Evolutionary conservation across 2,329 filamentous ascomycete species (phyloP).

Genomic region (Pseudohalonectria lignicola): DNA sequence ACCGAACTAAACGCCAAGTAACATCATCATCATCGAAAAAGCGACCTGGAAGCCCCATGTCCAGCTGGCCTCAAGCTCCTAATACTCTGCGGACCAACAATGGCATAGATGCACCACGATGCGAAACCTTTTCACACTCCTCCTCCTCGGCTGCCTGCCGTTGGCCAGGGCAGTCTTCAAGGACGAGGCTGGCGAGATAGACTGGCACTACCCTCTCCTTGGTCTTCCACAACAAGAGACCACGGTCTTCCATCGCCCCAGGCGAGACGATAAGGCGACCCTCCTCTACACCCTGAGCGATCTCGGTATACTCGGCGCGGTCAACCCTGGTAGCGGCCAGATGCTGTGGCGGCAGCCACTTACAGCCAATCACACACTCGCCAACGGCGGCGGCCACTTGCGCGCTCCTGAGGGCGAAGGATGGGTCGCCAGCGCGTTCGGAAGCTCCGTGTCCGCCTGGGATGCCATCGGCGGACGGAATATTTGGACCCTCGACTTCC

Average conservation of each 20-base stretch:
- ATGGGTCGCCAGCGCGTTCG: slow-evolving; percentile 64
- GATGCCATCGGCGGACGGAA: slow-evolving; percentile 71
- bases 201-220: slow-evolving; percentile 86
- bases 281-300: slow-evolving; percentile 88
- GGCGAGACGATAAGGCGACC: slow-evolving; percentile 71
- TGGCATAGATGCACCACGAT: no score
- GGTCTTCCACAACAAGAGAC: slow-evolving; percentile 71
- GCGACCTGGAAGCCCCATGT: no score
- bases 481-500: slow-evolving; percentile 59
- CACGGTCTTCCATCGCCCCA: slow-evolving; percentile 90
- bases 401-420: slow-evolving; percentile 70
- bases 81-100: no score
- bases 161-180: slow-evolving; percentile 58
- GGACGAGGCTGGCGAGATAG: slow-evolving; percentile 84
- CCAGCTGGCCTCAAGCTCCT: no score
- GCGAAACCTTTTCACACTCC: no score
- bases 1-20: no score
- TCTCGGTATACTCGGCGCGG: slow-evolving; percentile 69
- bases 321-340: slow-evolving; percentile 78
- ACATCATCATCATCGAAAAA: no score
- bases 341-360: slow-evolving; percentile 80
- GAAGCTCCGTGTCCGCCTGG: slow-evolving; percentile 66
- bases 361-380: slow-evolving; percentile 32
- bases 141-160: slow-evolving; percentile 20
- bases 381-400: slow-evolving; percentile 36